Base-by-base conservation (phyloP, 805 yeast species). In the Kluyveromyces siamensis region DNA sequence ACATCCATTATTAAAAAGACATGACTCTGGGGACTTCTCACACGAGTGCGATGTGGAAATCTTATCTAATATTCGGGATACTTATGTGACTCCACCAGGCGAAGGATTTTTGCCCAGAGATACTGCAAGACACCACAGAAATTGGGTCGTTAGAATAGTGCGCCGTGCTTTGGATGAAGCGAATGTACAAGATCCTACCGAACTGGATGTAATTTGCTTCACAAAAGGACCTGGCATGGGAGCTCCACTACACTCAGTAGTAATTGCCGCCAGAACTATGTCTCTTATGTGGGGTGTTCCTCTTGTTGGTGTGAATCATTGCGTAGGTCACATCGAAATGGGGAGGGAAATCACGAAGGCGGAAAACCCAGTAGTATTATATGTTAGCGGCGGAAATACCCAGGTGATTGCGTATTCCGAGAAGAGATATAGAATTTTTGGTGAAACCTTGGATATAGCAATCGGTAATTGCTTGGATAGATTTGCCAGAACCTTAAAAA, bases 151-250 rank as follows among this genome's bases (percentile, higher is more conserved):
- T 1, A 68, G 97, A 49, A 67, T 90, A 19, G 79, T 88, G 37
- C 80, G 80, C 56, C 59, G 60, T 30, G 84, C 98, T 0, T 59
- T 93, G 40, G 63, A 64, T 2, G 90, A 83, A 40, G 83, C 95
- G 1, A 65, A 68, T 0, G 59, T 87, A 6, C 55, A 58, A 1
- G 68, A 70, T 11, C 65, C 66, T 2, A 36, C 54, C 1, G 85
- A 85, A 42, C 60, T 84, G 6, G 90, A 85, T 66, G 83, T 86
- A 45, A 85, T 93, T 44, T 88, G 96, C 65, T 93, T 93, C 65
- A 93, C 99, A 1, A 95, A 86, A 67, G 99, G 99, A 6, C 99
- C 99, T 0, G 99, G 99, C 1, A 93, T 93, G 98, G 99, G 99
- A 2, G 98, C 98, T 0, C 99, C 99, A 0, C 70, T 93, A 47